Conservation (phyloP, 1,284 basidiomycete genomes). For the Fomitopsis pinicola region DNA sequence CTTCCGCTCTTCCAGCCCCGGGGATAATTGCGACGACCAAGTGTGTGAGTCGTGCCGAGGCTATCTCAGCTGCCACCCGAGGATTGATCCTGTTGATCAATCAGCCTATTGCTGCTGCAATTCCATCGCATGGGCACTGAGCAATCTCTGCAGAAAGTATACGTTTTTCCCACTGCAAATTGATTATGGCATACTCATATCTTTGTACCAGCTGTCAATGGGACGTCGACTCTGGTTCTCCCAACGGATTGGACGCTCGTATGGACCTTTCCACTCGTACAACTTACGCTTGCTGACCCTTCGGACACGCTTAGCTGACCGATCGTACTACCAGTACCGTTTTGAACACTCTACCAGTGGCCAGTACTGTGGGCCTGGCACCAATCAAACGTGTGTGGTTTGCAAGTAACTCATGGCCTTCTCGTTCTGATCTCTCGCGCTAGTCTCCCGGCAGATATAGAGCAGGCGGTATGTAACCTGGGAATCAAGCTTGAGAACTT, state of each 20-base stretch:
- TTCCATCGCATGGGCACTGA: slow-evolving; percentile 14
- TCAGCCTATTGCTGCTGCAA: slow-evolving; percentile 17
- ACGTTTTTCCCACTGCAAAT: not conserved
- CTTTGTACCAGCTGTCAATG: slow-evolving; percentile 11
- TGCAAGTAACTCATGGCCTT: too few species aligned
- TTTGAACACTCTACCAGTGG: not conserved
- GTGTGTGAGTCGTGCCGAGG: slow-evolving; percentile 7
- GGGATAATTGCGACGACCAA: slow-evolving; percentile 16
- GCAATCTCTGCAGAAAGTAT: slow-evolving; percentile 18
- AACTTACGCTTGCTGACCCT: not conserved
- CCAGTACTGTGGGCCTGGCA: not conserved
- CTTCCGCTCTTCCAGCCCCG: slow-evolving; percentile 7
- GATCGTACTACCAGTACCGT: not conserved
- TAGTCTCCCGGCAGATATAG: slow-evolving; percentile 5
- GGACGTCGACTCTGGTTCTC: not conserved
- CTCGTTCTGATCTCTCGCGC: not conserved
- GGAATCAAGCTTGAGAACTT: slow-evolving; percentile 12
- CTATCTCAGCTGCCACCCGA: too few species aligned
- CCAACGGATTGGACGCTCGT: slow-evolving; percentile 12
- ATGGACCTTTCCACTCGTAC: too few species aligned
- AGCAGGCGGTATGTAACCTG: slow-evolving; percentile 10
- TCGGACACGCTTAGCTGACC: too few species aligned
- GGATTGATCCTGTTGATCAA: not conserved
- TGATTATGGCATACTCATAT: not conserved
- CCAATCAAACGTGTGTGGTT: slow-evolving; percentile 6